Evolutionary conservation across 73 alveolate species (phyloP), one percentile per base, ranked within the genome.

Genomic region (Paramecium sonneborni): DNA sequence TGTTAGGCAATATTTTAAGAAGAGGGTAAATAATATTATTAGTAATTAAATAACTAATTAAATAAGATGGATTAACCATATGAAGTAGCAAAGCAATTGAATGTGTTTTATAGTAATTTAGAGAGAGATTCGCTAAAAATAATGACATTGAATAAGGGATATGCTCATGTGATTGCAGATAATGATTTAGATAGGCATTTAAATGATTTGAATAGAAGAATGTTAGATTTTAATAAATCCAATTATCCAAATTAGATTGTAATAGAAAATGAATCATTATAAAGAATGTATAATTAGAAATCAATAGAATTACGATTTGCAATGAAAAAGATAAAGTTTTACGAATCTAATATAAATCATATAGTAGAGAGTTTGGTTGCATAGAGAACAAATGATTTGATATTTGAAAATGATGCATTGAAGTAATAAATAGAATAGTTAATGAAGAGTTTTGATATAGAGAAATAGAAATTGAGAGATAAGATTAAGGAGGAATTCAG

Each of bases 281-380:
- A 79, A 44, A 20, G 55, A 34, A 79, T 79, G 41, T 79, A 79
- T 30, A 79, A 79, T 46, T 34, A 79, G 41, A 79, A 79, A 44
- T 79, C 90, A 24, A 43, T 79, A 0, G 90, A 79, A 79, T 14
- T 79, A 8, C 18, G 74, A 41, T 79, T 43, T 44, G 72, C 72
- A 9, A 30, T 39, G 74, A 79, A 79, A 21, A 79, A 79, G n/a
- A 23, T 79, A 8, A 79, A 79, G 5, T 79, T 79, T 34, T 79
- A 79, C 12, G 90, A 79, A 24, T 18, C 34, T 1, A 79, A 79
- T 20, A 79, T 79, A 6, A 38, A 79, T 79, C 90, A 79, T 21
- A 79, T 79, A 14, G 90, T 79, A 12, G 90, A 79, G n/a, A 79
- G 90, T 46, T 39, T 79, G 55, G 90, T 79, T 21, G 90, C 90